Percentiles rank a stretch among this genome's conserved stretches.
Conservation (phyloP, 108 stramenopile genomes). For the Cylindrotheca fusiformis region DNA sequence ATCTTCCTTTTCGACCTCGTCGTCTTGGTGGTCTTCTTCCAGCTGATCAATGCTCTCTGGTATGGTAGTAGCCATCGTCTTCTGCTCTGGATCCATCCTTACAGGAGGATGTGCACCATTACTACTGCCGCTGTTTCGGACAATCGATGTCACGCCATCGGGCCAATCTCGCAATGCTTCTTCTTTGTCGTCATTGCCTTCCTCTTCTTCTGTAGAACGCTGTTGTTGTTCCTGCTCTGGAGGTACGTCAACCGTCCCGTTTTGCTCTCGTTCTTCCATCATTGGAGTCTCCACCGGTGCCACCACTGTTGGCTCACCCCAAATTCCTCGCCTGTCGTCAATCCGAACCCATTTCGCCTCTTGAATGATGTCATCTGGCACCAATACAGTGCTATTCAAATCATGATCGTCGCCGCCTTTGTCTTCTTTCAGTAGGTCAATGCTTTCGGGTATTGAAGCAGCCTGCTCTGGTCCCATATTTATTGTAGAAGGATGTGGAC, state of each 20-base stretch:
- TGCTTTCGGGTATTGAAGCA: no score
- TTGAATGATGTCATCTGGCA: background rate
- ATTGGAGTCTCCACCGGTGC: background rate
- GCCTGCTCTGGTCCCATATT: no score
- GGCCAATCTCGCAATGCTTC: background rate
- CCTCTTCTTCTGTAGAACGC: background rate
- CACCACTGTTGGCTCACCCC: background rate
- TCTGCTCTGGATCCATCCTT: no score
- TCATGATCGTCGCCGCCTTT: background rate
- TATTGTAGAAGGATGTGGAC: no score
- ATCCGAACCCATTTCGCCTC: background rate
- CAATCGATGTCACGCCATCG: background rate
- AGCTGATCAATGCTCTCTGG: background rate
- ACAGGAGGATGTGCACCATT: no score
- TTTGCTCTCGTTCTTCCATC: background rate
- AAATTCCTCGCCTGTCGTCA: background rate
- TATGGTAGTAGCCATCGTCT: background rate
- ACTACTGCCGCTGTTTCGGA: background rate
- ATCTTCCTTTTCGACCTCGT: background rate
- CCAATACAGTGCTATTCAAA: background rate
- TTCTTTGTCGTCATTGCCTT: background rate
- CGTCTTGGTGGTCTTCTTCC: background rate
- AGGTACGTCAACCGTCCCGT: background rate
- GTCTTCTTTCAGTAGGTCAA: background rate
- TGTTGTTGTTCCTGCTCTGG: background rate